Evolutionary conservation across 2,329 filamentous ascomycete species (phyloP).

Genomic region (Thermothelomyces thermophilus): DNA sequence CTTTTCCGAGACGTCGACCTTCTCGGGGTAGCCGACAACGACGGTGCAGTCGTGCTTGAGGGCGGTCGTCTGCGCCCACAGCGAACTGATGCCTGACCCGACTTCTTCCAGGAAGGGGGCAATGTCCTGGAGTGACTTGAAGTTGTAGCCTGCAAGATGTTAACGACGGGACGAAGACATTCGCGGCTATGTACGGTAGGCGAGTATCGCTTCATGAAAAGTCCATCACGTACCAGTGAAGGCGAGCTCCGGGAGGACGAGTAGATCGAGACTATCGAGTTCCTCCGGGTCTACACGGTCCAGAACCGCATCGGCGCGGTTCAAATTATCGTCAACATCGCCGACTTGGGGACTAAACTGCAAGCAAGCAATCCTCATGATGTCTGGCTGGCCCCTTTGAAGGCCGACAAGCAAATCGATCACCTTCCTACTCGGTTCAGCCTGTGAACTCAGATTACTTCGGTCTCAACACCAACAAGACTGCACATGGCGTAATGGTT

Average conservation of each 20-base stretch:
- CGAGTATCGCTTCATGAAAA: no score
- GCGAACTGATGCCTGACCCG: conserved; percentile 57
- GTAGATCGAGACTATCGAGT: conserved; percentile 61
- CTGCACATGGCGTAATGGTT: no score
- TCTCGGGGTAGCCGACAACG: conserved; percentile 68
- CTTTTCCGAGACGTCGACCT: conserved; percentile 43
- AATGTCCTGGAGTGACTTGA: conserved; percentile 62
- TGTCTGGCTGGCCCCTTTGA: background rate
- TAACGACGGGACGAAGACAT: no score
- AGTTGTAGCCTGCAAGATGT: conserved; percentile 61
- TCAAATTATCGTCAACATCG: conserved; percentile 63
- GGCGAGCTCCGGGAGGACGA: conserved; percentile 70
- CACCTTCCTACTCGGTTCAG: background rate
- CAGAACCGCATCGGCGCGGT: conserved; percentile 59
- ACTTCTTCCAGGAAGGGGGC: conserved; percentile 61
- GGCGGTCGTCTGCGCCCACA: conserved; percentile 65
- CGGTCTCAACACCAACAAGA: background rate
- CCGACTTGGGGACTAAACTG: conserved; percentile 69
- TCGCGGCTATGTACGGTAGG: no score
- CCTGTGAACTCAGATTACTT: background rate
- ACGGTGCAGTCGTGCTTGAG: conserved; percentile 61
- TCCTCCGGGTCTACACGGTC: conserved; percentile 42
- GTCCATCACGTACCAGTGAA: conserved; percentile 53
- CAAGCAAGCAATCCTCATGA: conserved; percentile 45
- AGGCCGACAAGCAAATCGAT: background rate